A percentile compares a stretch with the other conserved stretches of the same genome.
Conservation (phyloP, 345 rosid species). For the Lenwebbia sp. region DNA sequence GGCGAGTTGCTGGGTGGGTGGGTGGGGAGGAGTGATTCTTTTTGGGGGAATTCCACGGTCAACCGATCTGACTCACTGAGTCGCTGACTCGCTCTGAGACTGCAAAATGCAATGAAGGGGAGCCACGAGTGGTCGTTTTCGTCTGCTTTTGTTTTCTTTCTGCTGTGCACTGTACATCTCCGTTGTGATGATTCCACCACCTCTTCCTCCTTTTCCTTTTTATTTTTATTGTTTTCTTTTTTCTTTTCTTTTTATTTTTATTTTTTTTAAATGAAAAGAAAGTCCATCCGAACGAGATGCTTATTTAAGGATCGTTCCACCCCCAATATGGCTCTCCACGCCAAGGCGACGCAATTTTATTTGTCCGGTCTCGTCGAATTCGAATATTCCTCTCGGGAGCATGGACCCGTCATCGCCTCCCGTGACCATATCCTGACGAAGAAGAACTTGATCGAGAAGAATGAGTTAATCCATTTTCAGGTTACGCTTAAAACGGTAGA, state of each 20-base stretch:
- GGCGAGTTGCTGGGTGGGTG: neutral
- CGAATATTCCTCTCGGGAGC: no score
- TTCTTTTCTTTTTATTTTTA: neutral
- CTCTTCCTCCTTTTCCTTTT: no score
- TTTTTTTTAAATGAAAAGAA: neutral
- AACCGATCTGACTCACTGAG: neutral
- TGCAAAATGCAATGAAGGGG: no score
- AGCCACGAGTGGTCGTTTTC: neutral
- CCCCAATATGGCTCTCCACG: neutral
- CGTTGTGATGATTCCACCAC: neutral
- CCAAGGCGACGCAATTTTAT: neutral
- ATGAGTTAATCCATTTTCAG: neutral
- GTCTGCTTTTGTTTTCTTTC: neutral
- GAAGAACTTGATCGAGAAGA: neutral
- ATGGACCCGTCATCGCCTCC: neutral
- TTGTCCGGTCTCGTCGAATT: no score
- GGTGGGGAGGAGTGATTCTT: neutral
- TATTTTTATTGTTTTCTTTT: no score
- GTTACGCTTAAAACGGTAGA: neutral
- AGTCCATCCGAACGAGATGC: neutral
- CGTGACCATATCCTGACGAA: rapidly evolving
- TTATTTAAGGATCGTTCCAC: neutral
- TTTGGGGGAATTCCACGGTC: neutral
- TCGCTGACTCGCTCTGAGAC: neutral
- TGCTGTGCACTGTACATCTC: neutral